Percentiles rank a stretch among this genome's conserved stretches.
These are phyloP conservation scores for Beauveria varroae DNA, from an alignment of 2,329 filamentous ascomycete genomes.

Conservation along the genomic window DNA sequence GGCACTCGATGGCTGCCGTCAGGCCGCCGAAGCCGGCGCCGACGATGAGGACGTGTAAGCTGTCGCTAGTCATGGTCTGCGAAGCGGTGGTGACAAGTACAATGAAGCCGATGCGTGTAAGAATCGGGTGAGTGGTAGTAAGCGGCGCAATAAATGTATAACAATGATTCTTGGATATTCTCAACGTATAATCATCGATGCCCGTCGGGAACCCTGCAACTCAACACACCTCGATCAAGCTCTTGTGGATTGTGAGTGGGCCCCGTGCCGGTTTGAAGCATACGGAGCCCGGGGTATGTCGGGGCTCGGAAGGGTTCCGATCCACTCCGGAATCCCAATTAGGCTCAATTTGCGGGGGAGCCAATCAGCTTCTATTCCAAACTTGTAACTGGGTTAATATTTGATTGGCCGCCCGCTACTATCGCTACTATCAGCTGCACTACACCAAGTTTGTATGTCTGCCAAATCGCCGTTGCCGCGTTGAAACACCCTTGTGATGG, in stretches of 20 bases:
- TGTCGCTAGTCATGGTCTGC: background rate
- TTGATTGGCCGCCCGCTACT: background rate
- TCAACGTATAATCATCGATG: no score
- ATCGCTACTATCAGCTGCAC: background rate
- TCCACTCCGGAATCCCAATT: background rate
- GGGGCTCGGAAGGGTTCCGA: background rate
- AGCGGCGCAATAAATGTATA: no score
- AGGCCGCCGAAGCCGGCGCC: background rate
- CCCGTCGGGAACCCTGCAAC: no score
- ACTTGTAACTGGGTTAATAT: background rate
- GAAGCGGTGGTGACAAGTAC: background rate
- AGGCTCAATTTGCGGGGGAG: background rate
- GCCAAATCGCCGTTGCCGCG: background rate
- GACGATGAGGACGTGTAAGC: background rate
- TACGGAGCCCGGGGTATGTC: background rate
- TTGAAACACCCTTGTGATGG: no score
- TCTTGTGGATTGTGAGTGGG: background rate
- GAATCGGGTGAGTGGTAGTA: no score
- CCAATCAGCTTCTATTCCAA: no score
- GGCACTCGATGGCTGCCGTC: background rate
- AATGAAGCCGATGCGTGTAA: background rate
- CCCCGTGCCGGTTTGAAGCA: background rate
- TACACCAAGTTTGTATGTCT: background rate
- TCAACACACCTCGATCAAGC: background rate
- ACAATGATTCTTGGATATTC: no score